A percentile compares a stretch with the other conserved stretches of the same genome.
phyloP scores from a whole-genome alignment of 1,284 basidiomycete genomes.

The Fistulinella cinereoalba region DNA sequence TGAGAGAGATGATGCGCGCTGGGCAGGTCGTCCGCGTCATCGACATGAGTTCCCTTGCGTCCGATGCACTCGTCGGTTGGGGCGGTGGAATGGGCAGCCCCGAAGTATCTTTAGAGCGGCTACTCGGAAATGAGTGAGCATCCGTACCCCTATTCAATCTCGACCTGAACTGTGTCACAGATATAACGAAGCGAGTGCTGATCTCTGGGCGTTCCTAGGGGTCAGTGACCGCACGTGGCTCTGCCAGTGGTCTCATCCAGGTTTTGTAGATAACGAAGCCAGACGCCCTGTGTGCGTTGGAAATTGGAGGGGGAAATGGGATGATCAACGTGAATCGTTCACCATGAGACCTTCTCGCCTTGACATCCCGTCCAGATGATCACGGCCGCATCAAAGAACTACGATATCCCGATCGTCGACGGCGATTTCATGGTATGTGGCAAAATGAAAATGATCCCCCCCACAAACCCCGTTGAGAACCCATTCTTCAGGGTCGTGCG shows the following conservation, averaged over 20 bases:
- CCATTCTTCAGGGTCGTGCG: conserved; percentile 33
- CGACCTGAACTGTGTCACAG: conserved; percentile 8
- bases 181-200: conserved; percentile 32
- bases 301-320: conserved; percentile 60
- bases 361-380: conserved; percentile 31
- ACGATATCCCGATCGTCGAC: conserved; percentile 38
- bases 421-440: conserved; percentile 50
- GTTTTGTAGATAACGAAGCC: conserved; percentile 35
- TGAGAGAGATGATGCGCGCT: conserved; percentile 46
- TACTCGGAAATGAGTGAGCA: conserved; percentile 41
- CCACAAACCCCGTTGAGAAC: conserved; percentile 5
- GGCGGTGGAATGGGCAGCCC: conserved; percentile 39
- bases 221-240: conserved; percentile 8
- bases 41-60: conserved; percentile 25
- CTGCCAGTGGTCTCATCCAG: conserved; percentile 6
- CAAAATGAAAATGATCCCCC: conserved; percentile 2
- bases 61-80: conserved; percentile 35
- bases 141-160: conserved; percentile 3
- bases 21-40: conserved; percentile 45
- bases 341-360: background rate
- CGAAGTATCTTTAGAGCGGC: conserved; percentile 37
- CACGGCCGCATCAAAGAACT: conserved; percentile 36
- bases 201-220: conserved; percentile 28
- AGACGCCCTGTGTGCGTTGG: conserved; percentile 38
- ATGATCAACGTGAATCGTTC: conserved; percentile 42